Evolutionary conservation across 805 yeast species (phyloP), one percentile per base, ranked within the genome.

Genomic region (Metschnikowia vanudenii): DNA sequence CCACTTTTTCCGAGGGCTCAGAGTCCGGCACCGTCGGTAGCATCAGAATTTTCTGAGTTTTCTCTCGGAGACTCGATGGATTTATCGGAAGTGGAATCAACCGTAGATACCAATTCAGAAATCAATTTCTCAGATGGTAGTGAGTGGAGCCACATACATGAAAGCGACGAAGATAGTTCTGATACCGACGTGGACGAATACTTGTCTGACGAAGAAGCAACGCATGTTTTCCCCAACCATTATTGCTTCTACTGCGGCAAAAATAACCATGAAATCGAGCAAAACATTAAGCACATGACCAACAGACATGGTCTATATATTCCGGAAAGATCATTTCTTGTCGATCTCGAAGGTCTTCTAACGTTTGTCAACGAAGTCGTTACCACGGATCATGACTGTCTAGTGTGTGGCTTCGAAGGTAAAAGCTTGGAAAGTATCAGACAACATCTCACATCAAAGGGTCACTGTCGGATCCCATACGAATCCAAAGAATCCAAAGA

Each of bases 221-320:
- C 52, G 4, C 52, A 52, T 13, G 75, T 75, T 11, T 72, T 79
- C 16, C 79, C 84, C 13, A 59, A 69, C 32, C 72, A 77, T 0
- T 69, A 71, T 35, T 82, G 88, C 56, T 73, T 81, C 37, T 82
- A 70, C 54, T 82, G 88, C 65, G 84, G 82, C 24, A 56, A 67
- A 24, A 71, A 77, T 42, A 76, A 80, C 50, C 67, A 61, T 12
- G 80, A 78, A 24, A 60, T 81, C 14, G 87, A 82, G 55, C 74
- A 30, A 22, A 84, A 84, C 49, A 53, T 72, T 29, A 65, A 58
- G 40, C 79, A 74, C 53, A 74, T 74, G 79, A 69, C 61, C 55
- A 63, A 57, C 33, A 54, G 52, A n/a, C 79, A 74, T 54, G 79
- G 79, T 1, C 62, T 74, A 22, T 74, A 73, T 45, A 68, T 74